Evolutionary conservation across 177 flowering plant species (phyloP).

Genomic region (Telopea speciosissima): DNA sequence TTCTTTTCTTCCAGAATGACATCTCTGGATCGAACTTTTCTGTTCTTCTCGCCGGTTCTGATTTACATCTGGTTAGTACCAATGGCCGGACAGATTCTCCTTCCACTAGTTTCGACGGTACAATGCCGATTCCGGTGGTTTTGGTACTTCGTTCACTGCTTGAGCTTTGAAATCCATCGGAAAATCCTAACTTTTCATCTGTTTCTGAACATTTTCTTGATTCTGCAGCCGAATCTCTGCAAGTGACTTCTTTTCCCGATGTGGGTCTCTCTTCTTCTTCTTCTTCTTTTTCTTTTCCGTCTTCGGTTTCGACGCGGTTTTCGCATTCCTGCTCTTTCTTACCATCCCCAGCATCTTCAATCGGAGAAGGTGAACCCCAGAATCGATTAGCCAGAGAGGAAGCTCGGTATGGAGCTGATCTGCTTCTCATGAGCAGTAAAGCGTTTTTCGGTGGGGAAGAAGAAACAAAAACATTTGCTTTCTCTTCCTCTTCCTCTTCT

Average conservation of each 20-base stretch:
- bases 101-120: background rate
- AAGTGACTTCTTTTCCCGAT: slow-evolving; percentile 3
- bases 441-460: slow-evolving; percentile 62
- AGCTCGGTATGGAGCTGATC: slow-evolving; percentile 72
- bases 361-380: slow-evolving; percentile 44
- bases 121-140: background rate
- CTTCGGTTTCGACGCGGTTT: slow-evolving; percentile 1
- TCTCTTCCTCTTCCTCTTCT: slow-evolving; percentile 10
- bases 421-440: slow-evolving; percentile 58
- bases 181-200: slow-evolving; percentile 7
- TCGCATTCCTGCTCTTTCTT: slow-evolving; percentile 10
- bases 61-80: slow-evolving; percentile 53
- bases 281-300: background rate
- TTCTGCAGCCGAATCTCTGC: slow-evolving; percentile 1
- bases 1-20: slow-evolving; percentile 23
- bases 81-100: slow-evolving; percentile 10
- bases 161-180: slow-evolving; percentile 5
- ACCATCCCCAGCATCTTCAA: slow-evolving; percentile 14
- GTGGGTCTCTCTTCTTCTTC: slow-evolving; percentile 2
- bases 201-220: slow-evolving; percentile 10
- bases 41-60: slow-evolving; percentile 62
- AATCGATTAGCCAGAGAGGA: slow-evolving; percentile 51
- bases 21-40: slow-evolving; percentile 27
- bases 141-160: background rate
- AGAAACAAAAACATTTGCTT: slow-evolving; percentile 15